A percentile compares a stretch with the other conserved stretches of the same genome.
Evolutionary conservation across 2,329 filamentous ascomycete genomes (phyloP).

Genomic region (Rhynchosporium agropyri): DNA sequence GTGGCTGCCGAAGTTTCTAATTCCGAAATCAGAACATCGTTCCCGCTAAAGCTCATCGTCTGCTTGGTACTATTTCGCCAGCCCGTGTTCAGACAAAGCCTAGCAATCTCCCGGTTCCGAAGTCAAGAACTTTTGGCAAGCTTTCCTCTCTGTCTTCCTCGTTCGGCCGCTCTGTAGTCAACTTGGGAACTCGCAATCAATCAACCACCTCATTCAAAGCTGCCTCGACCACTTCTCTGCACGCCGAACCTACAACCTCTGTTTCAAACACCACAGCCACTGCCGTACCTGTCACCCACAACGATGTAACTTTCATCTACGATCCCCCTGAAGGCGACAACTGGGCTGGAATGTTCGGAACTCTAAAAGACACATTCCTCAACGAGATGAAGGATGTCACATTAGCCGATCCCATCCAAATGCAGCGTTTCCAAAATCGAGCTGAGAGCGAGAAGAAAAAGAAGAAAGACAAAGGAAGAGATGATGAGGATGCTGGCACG

Average conservation of each 20-base stretch:
- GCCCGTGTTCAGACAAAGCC: conserved; percentile 10
- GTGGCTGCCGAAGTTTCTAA: conserved; percentile 9
- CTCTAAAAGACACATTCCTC: not conserved
- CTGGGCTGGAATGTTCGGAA: conserved; percentile 9
- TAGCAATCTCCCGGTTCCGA: conserved; percentile 11
- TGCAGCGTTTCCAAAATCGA: conserved; percentile 11
- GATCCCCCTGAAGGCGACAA: not conserved
- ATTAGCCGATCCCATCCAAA: not conserved
- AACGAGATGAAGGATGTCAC: conserved; percentile 32
- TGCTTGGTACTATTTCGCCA: conserved; percentile 29
- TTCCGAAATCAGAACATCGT: conserved; percentile 21
- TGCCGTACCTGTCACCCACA: conserved; percentile 14
- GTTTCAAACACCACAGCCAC: conserved; percentile 31
- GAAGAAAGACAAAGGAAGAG: not conserved
- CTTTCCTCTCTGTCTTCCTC: conserved; percentile 51
- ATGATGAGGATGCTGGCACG: conserved; percentile 7
- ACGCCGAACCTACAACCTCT: conserved; percentile 23
- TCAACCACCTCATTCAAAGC: conserved; percentile 15
- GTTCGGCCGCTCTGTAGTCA: conserved; percentile 40
- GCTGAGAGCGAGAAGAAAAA: conserved; percentile 6
- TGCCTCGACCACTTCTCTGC: conserved; percentile 8
- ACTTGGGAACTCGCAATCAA: conserved; percentile 20
- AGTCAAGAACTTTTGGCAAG: conserved; percentile 42
- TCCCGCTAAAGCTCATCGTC: conserved; percentile 19
- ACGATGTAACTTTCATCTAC: not conserved